Evolutionary conservation across 2,329 filamentous ascomycete genomes (phyloP), one percentile per base, ranked within the genome.

Genomic region (Penicillium sp.): DNA sequence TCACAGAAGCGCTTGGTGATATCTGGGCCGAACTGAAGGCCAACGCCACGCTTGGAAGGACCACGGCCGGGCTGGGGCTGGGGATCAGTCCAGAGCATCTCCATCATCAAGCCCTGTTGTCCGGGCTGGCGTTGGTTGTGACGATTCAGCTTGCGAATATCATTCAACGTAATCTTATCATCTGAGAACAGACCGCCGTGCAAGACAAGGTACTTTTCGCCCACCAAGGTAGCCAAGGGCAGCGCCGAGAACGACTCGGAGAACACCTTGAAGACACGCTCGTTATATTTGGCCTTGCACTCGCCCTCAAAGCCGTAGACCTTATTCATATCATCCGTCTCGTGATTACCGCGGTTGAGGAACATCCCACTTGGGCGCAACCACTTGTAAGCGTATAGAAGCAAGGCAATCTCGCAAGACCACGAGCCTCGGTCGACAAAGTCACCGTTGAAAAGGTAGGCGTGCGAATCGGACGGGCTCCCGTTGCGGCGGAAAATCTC

Each of bases 41-140:
- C 93, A 18, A 98, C 91, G 57, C 93, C 93, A 66, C 93, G 83
- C 78, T 98, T 98, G 76, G 90, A 95, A 39, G 93, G 93, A 7
- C 90, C 89, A 58, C 93, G 84, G 45, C 93, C 93, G 27, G 86
- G 84, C 59, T 83, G 78, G 0, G 86, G 79, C 68, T 98, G 93
- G 3, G 93, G 93, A 66, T 98, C 93, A 1, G 93, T 97, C 93
- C 93, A 98, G 40, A 98, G 80, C 93, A 98, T 98, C 73, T 98
- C 93, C 93, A 98, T 98, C 93, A 98, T 98, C 61, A 98, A 74
- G 11, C 93, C 93, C 42, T 86, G 75, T 69, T 98, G 93, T 29
- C 93, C 93, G 3, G 93, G 91, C 64, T 97, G 91, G 52, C 88
- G 81, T 72, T 97, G 93, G 67, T 81, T 83, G 73, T 96, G 90